Conservation (phyloP, 2,329 filamentous ascomycete species). For the Aspergillus tubingensis region DNA sequence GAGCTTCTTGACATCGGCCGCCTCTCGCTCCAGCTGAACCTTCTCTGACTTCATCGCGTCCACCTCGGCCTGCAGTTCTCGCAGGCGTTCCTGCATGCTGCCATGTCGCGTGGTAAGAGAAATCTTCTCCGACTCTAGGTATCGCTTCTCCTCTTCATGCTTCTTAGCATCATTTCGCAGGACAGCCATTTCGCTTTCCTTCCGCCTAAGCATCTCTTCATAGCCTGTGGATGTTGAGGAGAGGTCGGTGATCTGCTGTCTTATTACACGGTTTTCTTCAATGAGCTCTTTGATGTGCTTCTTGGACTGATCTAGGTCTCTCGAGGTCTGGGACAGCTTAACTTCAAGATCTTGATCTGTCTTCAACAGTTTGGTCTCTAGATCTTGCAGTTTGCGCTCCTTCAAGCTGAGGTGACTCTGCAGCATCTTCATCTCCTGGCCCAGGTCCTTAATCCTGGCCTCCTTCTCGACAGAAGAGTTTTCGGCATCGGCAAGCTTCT, state of each 20-base stretch:
- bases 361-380: constrained; percentile 80
- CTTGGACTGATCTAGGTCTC: constrained; percentile 74
- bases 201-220: constrained; percentile 87
- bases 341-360: constrained; percentile 86
- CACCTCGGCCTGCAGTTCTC: constrained; percentile 83
- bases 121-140: constrained; percentile 76
- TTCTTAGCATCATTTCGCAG: constrained; percentile 82
- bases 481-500: constrained; percentile 69
- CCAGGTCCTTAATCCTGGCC: constrained; percentile 72
- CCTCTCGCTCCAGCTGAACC: constrained; percentile 81
- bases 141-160: constrained; percentile 75
- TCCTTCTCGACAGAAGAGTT: constrained; percentile 71
- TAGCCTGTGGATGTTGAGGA: constrained; percentile 92
- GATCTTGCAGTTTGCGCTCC: constrained; percentile 83
- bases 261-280: constrained; percentile 78
- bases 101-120: constrained; percentile 74
- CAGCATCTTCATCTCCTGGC: constrained; percentile 85
- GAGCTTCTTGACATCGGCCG: constrained; percentile 80
- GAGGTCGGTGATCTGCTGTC: constrained; percentile 81
- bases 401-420: constrained; percentile 87
- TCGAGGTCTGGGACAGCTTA: constrained; percentile 74
- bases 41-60: constrained; percentile 85
- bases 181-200: constrained; percentile 88
- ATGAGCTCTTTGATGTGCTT: constrained; percentile 73
- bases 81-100: constrained; percentile 71